Percentiles rank a stretch among this genome's conserved stretches.
Evolutionary conservation across 1,284 basidiomycete genomes (phyloP).

Genomic region (Spongispora temasekensis): DNA sequence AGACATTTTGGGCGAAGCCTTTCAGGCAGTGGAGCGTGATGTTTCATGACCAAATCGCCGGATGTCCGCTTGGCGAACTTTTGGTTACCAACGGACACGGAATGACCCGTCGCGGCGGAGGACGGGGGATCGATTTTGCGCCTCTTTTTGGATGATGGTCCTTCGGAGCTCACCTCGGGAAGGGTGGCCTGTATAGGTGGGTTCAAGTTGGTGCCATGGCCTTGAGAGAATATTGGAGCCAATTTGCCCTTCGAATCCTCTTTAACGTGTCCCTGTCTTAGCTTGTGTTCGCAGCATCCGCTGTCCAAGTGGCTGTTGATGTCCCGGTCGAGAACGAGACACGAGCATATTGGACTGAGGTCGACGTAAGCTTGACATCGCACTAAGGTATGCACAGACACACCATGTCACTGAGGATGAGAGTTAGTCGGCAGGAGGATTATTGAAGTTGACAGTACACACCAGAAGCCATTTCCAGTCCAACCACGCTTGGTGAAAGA

Average conservation of each 20-base stretch:
- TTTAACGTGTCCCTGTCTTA: slow-evolving; percentile 5
- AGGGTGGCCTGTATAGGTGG: neutral
- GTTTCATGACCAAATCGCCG: slow-evolving; percentile 30
- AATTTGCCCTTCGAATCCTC: slow-evolving; percentile 22
- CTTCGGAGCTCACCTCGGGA: slow-evolving; percentile 7
- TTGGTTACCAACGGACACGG: slow-evolving; percentile 15
- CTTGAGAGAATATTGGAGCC: slow-evolving; percentile 34
- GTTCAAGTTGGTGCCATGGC: slow-evolving; percentile 12
- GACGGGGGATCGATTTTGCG: slow-evolving; percentile 25
- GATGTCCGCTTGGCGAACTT: slow-evolving; percentile 29
- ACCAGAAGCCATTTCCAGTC: too few species aligned
- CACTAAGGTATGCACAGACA: too few species aligned
- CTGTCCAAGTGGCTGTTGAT: slow-evolving; percentile 55
- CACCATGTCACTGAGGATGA: too few species aligned
- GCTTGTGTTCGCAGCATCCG: slow-evolving; percentile 37
- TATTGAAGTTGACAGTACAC: too few species aligned
- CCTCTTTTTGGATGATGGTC: slow-evolving; percentile 31
- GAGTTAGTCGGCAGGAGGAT: too few species aligned
- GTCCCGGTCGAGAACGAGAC: slow-evolving; percentile 39
- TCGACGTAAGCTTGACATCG: too few species aligned
- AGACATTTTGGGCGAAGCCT: slow-evolving; percentile 59
- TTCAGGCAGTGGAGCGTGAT: slow-evolving; percentile 62
- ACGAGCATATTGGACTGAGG: slow-evolving; percentile 48
- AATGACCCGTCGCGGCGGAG: slow-evolving; percentile 1
- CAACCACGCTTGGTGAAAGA: too few species aligned